Evolutionary conservation across 2,329 filamentous ascomycete genomes (phyloP).

Genomic region (Aureobasidium namibiae): DNA sequence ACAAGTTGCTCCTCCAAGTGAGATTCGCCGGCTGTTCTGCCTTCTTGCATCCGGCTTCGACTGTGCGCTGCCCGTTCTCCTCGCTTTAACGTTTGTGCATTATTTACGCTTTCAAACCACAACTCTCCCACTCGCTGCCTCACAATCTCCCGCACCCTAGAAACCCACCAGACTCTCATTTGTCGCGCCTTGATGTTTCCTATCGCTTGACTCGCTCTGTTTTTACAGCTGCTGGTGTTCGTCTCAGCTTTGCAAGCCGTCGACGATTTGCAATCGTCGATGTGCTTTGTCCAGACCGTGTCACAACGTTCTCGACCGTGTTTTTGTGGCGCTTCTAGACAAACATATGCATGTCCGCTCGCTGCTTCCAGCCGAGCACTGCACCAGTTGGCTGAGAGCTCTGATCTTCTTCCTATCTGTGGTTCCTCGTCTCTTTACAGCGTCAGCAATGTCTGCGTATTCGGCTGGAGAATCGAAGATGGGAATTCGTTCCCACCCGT

Average conservation of each 20-base stretch:
- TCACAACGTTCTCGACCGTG: not conserved
- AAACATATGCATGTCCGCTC: not conserved
- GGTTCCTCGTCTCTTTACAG: too few relatives aligned
- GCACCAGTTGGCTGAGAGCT: not conserved
- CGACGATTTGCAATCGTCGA: not conserved
- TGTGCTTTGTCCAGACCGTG: slow-evolving; percentile 1
- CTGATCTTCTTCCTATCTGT: not conserved
- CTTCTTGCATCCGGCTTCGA: not conserved
- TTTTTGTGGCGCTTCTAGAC: slow-evolving; percentile 5
- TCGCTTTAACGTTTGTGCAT: not conserved
- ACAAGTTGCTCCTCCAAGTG: not conserved
- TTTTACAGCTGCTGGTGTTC: not conserved
- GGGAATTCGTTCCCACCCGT: not conserved
- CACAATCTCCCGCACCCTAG: not conserved
- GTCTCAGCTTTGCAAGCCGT: not conserved
- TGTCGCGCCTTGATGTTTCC: not conserved
- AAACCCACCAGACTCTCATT: not conserved
- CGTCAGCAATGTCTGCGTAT: not conserved
- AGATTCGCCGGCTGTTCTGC: not conserved
- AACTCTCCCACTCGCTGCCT: not conserved
- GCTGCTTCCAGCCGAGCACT: not conserved
- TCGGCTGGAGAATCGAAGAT: too few relatives aligned
- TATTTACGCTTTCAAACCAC: not conserved
- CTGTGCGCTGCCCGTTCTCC: not conserved
- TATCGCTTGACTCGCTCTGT: not conserved